A percentile compares a stretch with the other conserved stretches of the same genome.
phyloP scores from a whole-genome alignment of 495 filamentous ascomycete species.

The Talaromyces ruber region DNA sequence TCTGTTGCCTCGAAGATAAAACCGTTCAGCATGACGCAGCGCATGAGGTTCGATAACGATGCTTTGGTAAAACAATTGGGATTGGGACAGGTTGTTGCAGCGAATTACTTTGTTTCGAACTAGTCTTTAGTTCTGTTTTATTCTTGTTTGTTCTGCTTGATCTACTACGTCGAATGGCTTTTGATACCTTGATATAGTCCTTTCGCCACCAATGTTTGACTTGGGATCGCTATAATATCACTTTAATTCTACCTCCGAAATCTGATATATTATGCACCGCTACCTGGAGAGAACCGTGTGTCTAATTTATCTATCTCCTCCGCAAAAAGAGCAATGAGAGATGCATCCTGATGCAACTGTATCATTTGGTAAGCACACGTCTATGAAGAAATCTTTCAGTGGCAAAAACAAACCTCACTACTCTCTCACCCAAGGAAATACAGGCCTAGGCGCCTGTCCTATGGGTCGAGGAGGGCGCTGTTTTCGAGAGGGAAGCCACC shows the following conservation, averaged over 20 bases:
- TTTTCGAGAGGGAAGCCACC: background rate
- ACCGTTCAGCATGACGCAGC: slow-evolving; percentile 23
- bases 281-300: background rate
- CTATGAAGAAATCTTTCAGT: background rate
- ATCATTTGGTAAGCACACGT: background rate
- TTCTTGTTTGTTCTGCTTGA: background rate
- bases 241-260: background rate
- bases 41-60: slow-evolving; percentile 40
- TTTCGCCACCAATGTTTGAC: too few relatives aligned
- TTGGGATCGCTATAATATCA: too few relatives aligned
- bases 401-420: background rate
- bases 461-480: background rate
- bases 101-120: slow-evolving; percentile 44
- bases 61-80: slow-evolving; percentile 35
- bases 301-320: slow-evolving; percentile 1
- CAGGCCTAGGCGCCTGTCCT: background rate
- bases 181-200: background rate
- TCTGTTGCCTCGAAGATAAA: slow-evolving; percentile 24
- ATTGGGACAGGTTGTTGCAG: slow-evolving; percentile 39
- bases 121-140: slow-evolving; percentile 5
- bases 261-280: background rate
- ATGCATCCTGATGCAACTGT: slow-evolving; percentile 1
- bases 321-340: background rate
- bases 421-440: background rate
- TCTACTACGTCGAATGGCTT: background rate